phyloP scores from a whole-genome alignment of 2,329 filamentous ascomycete species.

The Calonectria montana region DNA sequence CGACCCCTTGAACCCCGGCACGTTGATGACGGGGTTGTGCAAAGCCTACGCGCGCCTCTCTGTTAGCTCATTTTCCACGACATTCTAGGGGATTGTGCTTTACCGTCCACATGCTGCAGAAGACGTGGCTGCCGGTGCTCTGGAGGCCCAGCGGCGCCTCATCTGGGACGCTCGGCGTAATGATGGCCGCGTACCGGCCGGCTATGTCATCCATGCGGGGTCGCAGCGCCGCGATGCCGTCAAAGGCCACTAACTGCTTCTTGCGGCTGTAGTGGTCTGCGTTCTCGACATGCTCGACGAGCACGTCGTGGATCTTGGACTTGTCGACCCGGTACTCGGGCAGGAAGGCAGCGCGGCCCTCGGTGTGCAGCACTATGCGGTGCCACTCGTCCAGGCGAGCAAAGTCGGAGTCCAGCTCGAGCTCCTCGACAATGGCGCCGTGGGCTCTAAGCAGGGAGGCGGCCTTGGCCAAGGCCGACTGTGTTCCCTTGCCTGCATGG shows the following conservation, averaged over 20 bases:
- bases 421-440: conserved; percentile 68
- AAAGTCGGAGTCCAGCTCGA: conserved; percentile 65
- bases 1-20: conserved; percentile 69
- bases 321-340: conserved; percentile 64
- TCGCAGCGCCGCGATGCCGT: conserved; percentile 64
- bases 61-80: conserved; percentile 7
- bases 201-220: conserved; percentile 67
- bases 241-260: conserved; percentile 63
- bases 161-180: conserved; percentile 70
- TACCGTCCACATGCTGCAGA: conserved; percentile 66
- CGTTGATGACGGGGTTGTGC: conserved; percentile 72
- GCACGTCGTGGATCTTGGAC: conserved; percentile 56
- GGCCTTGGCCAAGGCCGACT: conserved; percentile 55
- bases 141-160: conserved; percentile 67
- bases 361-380: conserved; percentile 60
- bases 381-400: conserved; percentile 64
- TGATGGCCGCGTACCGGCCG: conserved; percentile 63
- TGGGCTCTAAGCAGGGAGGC: conserved; percentile 53
- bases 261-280: conserved; percentile 54
- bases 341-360: conserved; percentile 66
- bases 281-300: conserved; percentile 67
- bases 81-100: conserved; percentile 33
- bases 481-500: conserved; percentile 59
- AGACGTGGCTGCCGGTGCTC: conserved; percentile 67
- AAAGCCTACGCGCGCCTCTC: conserved; percentile 49